Evolutionary conservation across 495 filamentous ascomycete genomes (phyloP).

Genomic region (Daldinia grandis): DNA sequence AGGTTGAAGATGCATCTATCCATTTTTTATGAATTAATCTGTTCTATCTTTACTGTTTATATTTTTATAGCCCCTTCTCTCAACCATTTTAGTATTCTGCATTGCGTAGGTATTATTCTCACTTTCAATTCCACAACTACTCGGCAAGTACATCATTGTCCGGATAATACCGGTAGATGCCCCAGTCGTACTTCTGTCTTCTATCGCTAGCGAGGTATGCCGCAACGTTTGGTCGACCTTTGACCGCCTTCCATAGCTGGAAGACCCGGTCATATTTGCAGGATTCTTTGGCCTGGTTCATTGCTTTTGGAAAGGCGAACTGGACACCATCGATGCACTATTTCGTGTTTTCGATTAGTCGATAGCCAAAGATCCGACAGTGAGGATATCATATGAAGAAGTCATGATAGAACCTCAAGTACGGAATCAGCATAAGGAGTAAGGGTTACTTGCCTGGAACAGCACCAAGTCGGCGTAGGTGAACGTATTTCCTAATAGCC

Average conservation of each 20-base stretch:
- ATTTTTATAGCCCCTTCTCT: background rate
- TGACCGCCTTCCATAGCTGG: conserved; percentile 16
- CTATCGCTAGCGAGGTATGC: conserved; percentile 14
- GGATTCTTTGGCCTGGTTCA: background rate
- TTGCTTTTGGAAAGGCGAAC: conserved; percentile 6
- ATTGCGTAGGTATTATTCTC: background rate
- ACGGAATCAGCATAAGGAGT: background rate
- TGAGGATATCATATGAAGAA: no score
- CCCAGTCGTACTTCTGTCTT: conserved; percentile 5
- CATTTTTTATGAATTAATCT: background rate
- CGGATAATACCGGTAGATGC: conserved; percentile 1
- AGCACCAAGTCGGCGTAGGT: background rate
- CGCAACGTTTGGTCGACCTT: conserved; percentile 2
- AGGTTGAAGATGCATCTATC: background rate
- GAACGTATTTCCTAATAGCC: background rate
- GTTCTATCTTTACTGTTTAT: background rate
- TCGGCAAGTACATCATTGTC: conserved; percentile 11
- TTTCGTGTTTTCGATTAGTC: conserved; percentile 38
- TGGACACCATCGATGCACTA: conserved; percentile 17
- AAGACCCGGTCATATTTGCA: conserved; percentile 16
- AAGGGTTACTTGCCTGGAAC: background rate
- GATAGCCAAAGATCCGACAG: background rate
- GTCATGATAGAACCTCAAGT: background rate
- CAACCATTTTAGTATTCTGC: background rate
- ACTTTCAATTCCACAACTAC: background rate